Evolutionary conservation across 2,329 filamentous ascomycete genomes (phyloP), one percentile per base, ranked within the genome.

Genomic region (Monilinia aucupariae): DNA sequence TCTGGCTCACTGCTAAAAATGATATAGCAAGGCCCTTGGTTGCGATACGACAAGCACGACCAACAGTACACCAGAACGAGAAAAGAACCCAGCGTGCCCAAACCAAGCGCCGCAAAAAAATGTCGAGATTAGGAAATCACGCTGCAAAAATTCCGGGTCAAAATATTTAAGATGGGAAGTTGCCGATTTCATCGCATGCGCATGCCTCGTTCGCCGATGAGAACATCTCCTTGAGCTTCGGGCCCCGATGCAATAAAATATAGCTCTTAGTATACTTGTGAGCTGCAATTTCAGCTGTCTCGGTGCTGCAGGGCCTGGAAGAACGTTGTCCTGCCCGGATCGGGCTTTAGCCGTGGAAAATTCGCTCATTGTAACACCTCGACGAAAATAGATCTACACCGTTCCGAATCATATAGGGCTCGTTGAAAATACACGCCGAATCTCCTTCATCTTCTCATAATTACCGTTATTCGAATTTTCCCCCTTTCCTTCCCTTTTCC

Each of bases 11-110:
- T 92, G 83, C 91, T 96, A 70, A 99, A 75, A 99, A 99, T 13
- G 92, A 97, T 79, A 99, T 97, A 71, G 91, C 92, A 50, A 97
- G 85, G 84, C 94, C 94, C 84, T 99, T 99, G 78, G 94, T 99
- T 82, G 94, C 94, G 80, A 99, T 99, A 83, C 96, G 92, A 75
- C 94, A 94, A 63, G 96, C 96, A 90, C 96, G 94, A 82, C 96
- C 94, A 70, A 99, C 94, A 39, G 2, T 4, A 39, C 12, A 17
- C 2, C 37, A 1, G 15, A 39, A 39, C 3, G 0, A 22, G 12
- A 34, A 25, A 25, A 6, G 0, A 20, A 58, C 25, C 7, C 0
- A 37, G 17, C 1, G 4, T 30, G 6, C 9, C 13, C 3, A 10
- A 20, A 7, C 0, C 2, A 20, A 17, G 25, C 1, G 20, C 10